Conservation (phyloP, 2,329 filamentous ascomycete genomes). For the Fusarium caatingaense region DNA sequence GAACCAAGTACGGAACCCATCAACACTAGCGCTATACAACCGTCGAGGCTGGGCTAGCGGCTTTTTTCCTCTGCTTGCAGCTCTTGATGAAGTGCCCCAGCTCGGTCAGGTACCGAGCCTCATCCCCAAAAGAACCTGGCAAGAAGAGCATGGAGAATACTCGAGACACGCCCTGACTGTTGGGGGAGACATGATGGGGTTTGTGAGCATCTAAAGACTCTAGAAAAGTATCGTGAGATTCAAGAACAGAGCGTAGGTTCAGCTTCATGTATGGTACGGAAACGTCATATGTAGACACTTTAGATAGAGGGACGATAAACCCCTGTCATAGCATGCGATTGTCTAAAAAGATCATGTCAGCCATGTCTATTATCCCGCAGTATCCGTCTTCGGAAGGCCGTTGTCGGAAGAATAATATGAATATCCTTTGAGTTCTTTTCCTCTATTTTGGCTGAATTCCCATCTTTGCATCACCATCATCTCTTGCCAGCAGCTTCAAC, state of each 20-base stretch:
- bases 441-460: constrained; percentile 35
- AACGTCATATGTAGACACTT: constrained; percentile 32
- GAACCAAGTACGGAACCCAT: constrained; percentile 36
- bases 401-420: constrained; percentile 41
- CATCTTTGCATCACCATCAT: constrained; percentile 27
- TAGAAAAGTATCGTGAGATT: constrained; percentile 34
- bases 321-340: constrained; percentile 32
- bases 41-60: constrained; percentile 35
- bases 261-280: constrained; percentile 30
- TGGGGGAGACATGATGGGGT: constrained; percentile 19
- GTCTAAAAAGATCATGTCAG: constrained; percentile 39
- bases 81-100: constrained; percentile 38
- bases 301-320: constrained; percentile 25
- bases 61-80: constrained; percentile 36
- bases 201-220: constrained; percentile 22
- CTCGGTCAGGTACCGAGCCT: constrained; percentile 46
- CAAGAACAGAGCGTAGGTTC: constrained; percentile 16
- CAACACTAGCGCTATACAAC: constrained; percentile 31
- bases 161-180: constrained; percentile 37
- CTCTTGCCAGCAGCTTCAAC: constrained; percentile 16
- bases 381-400: constrained; percentile 42
- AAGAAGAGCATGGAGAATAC: constrained; percentile 27
- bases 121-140: constrained; percentile 30
- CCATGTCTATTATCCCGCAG: constrained; percentile 34
- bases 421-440: constrained; percentile 27